Conservation (phyloP, 495 filamentous ascomycete genomes). For the Tuber indicum region DNA sequence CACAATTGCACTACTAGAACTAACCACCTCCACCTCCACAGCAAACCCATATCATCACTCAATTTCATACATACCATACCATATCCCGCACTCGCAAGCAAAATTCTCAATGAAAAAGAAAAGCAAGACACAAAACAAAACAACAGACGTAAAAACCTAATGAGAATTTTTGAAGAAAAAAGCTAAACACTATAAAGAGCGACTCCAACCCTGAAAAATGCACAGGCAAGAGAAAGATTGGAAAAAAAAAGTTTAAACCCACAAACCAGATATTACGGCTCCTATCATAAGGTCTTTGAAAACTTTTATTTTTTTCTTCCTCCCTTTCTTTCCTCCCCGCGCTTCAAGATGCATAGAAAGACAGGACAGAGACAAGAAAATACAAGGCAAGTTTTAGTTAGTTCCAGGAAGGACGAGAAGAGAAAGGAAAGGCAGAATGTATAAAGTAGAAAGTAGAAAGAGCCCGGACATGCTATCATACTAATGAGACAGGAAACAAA, state of each 20-base stretch:
- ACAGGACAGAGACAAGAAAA: conserved; percentile 14
- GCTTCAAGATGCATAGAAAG: conserved; percentile 9
- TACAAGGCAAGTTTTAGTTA: conserved; percentile 14
- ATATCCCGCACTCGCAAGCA: not conserved
- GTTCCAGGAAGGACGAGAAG: not conserved
- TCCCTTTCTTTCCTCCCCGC: not conserved
- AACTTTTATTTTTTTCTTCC: not conserved
- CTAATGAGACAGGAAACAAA: conserved; percentile 16
- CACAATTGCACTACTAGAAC: conserved; percentile 17
- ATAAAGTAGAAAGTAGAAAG: conserved; percentile 13
- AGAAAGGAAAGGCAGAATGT: not conserved
- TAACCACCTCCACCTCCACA: not conserved
- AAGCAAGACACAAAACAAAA: not conserved
- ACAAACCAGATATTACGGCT: not conserved
- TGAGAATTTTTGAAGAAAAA: not conserved
- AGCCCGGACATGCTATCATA: conserved; percentile 15
- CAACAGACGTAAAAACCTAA: not conserved
- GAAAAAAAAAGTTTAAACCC: not conserved
- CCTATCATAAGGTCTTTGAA: not conserved
- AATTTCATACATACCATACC: not conserved
- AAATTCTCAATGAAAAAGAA: not conserved
- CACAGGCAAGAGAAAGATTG: not conserved
- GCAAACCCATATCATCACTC: not conserved
- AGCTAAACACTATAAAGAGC: not conserved
- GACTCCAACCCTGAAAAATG: not conserved